Evolutionary conservation across 164 flowering plant species (phyloP).

Genomic region (Berberis thunbergii): DNA sequence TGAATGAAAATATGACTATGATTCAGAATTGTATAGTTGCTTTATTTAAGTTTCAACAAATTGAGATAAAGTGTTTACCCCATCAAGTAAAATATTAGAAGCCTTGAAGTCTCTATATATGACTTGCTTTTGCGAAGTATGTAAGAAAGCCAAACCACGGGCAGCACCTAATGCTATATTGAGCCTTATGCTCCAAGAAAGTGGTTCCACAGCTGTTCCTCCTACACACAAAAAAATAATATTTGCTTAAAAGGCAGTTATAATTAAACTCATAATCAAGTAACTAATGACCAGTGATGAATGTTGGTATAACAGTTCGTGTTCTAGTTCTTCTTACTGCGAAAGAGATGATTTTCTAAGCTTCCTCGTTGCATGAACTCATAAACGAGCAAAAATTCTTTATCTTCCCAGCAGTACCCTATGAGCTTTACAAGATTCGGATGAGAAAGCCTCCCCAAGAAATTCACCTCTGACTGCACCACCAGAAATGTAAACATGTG

Average conservation of each 20-base stretch:
- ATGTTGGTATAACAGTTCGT: too few relatives aligned
- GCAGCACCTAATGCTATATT: conserved; percentile 79
- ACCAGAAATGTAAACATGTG: too few relatives aligned
- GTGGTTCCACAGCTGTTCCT: conserved; percentile 47
- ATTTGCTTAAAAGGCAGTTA: too few relatives aligned
- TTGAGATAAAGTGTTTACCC: conserved; percentile 29
- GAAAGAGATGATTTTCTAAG: conserved; percentile 83
- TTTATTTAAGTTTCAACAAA: not conserved
- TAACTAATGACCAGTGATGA: not conserved
- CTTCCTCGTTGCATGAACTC: conserved; percentile 85
- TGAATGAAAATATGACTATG: not conserved
- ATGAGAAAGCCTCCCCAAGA: conserved; percentile 77
- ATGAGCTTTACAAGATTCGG: conserved; percentile 75
- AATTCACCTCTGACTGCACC: conserved; percentile 70
- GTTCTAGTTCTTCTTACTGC: conserved; percentile 44
- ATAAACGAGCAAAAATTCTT: conserved; percentile 68
- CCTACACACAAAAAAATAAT: conserved; percentile 30
- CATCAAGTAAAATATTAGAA: conserved; percentile 77
- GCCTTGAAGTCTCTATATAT: conserved; percentile 88
- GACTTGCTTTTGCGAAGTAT: conserved; percentile 57
- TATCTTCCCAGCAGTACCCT: conserved; percentile 75
- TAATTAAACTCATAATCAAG: not conserved
- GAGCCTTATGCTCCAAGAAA: conserved; percentile 65
- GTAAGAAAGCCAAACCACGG: conserved; percentile 71
- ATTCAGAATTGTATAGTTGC: not conserved